These are phyloP conservation scores for Taiozyma sp. DNA, from an alignment of 1,139 yeast genomes.

Conservation along the genomic window DNA sequence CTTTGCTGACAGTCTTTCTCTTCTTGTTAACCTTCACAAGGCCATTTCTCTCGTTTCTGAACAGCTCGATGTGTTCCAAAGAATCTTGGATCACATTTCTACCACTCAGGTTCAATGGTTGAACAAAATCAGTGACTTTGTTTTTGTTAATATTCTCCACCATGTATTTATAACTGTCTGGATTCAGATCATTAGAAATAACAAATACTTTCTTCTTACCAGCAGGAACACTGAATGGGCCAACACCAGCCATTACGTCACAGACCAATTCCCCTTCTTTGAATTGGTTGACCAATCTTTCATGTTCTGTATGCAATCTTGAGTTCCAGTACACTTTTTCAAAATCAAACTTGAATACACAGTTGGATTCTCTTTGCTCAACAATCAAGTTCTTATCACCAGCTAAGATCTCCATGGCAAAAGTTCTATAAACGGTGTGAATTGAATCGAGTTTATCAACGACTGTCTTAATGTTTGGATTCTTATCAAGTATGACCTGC, in stretches of 20 bases:
- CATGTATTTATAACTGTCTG: constrained; percentile 72
- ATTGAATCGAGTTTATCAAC: constrained; percentile 92
- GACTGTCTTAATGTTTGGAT: constrained; percentile 73
- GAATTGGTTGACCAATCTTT: constrained; percentile 62
- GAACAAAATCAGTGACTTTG: constrained; percentile 55
- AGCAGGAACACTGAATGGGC: constrained; percentile 97
- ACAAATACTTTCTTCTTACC: constrained; percentile 79
- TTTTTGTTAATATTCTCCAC: constrained; percentile 58
- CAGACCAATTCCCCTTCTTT: constrained; percentile 67
- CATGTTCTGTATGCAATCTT: constrained; percentile 90
- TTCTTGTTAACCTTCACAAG: constrained; percentile 23
- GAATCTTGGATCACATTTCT: constrained; percentile 68
- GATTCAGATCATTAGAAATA: constrained; percentile 90
- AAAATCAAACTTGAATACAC: constrained; percentile 83
- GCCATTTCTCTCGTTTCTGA: constrained; percentile 23
- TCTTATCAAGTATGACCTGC: constrained; percentile 85
- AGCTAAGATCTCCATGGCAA: constrained; percentile 89
- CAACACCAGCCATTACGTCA: constrained; percentile 98
- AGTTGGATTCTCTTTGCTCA: constrained; percentile 85
- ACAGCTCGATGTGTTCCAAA: constrained; percentile 38
- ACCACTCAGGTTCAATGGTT: constrained; percentile 73
- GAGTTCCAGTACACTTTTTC: constrained; percentile 97
- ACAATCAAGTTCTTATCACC: constrained; percentile 68
- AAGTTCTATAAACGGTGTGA: constrained; percentile 84
- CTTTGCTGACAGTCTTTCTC: constrained; percentile 25